Percentiles rank a stretch among this genome's conserved stretches.
phyloP scores from a whole-genome alignment of 805 yeast genomes.

The Babjeviella inositovora region DNA sequence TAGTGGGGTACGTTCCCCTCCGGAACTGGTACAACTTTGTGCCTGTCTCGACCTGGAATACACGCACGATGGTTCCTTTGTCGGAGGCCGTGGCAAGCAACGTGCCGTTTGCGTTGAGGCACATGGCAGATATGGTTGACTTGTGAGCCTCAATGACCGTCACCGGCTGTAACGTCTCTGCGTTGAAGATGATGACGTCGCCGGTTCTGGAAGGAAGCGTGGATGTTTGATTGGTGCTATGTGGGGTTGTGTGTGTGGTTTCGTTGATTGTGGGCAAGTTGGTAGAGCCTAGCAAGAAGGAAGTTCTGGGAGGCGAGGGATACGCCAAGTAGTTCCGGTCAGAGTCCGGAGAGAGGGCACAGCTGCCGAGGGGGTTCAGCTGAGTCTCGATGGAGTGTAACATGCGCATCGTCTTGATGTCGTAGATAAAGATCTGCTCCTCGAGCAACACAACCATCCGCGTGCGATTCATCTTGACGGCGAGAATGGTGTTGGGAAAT shows the following conservation, averaged over 20 bases:
- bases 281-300: neutral
- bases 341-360: conserved; percentile 36
- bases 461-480: conserved; percentile 16
- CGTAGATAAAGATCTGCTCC: conserved; percentile 25
- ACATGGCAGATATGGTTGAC: conserved; percentile 49
- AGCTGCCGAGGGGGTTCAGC: conserved; percentile 16
- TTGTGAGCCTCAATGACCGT: conserved; percentile 82
- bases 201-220: conserved; percentile 24
- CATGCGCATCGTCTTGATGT: conserved; percentile 19
- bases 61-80: conserved; percentile 80
- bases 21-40: conserved; percentile 55
- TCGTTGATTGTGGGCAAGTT: conserved; percentile 1
- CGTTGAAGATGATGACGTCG: conserved; percentile 67
- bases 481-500: conserved; percentile 21
- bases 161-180: conserved; percentile 55
- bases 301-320: conserved; percentile 58
- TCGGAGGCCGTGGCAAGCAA: conserved; percentile 79
- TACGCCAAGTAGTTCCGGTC: conserved; percentile 47
- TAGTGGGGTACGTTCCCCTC: conserved; percentile 76
- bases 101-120: conserved; percentile 64
- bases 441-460: conserved; percentile 20
- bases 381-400: conserved; percentile 27
- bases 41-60: conserved; percentile 58
- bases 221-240: conserved; percentile 1
- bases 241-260: conserved; percentile 1